phyloP scores from a whole-genome alignment of 2,329 filamentous ascomycete genomes.

The Sclerotinia sclerotiorum region DNA sequence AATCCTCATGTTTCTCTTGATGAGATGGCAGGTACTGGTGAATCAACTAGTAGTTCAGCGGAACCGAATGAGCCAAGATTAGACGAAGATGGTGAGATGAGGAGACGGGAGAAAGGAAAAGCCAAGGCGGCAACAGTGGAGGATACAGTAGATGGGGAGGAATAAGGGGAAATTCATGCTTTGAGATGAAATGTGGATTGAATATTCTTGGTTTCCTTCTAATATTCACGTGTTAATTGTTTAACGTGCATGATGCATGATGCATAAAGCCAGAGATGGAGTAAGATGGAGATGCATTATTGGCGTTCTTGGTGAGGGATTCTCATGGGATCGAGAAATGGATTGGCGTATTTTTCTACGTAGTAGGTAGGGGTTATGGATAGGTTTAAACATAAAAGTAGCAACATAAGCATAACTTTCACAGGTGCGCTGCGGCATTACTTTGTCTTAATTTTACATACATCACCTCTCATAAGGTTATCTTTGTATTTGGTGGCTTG shows the following conservation, averaged over 20 bases:
- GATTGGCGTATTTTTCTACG: constrained; percentile 10
- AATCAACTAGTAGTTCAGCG: constrained; percentile 20
- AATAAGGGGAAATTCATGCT: constrained; percentile 23
- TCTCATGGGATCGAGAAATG: background rate
- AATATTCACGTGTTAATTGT: background rate
- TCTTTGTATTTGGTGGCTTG: constrained; percentile 5
- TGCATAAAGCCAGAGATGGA: constrained; percentile 2
- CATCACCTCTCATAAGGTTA: background rate
- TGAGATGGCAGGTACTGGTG: background rate
- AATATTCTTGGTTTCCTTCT: background rate
- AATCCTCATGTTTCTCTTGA: background rate
- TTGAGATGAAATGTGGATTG: constrained; percentile 9
- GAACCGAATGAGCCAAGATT: constrained; percentile 19
- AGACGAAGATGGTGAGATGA: constrained; percentile 28
- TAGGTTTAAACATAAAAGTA: constrained; percentile 5
- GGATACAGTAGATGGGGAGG: constrained; percentile 46
- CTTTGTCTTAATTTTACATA: constrained; percentile 3
- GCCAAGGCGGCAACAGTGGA: constrained; percentile 50
- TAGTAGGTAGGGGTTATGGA: constrained; percentile 1
- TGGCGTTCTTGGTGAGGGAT: constrained; percentile 12
- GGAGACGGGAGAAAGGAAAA: constrained; percentile 44
- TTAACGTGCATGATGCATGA: constrained; percentile 14
- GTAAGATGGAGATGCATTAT: constrained; percentile 8
- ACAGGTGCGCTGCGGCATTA: background rate
- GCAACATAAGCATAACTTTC: background rate